phyloP scores from a whole-genome alignment of 331 rosid species.

The Dryas integrifolia region DNA sequence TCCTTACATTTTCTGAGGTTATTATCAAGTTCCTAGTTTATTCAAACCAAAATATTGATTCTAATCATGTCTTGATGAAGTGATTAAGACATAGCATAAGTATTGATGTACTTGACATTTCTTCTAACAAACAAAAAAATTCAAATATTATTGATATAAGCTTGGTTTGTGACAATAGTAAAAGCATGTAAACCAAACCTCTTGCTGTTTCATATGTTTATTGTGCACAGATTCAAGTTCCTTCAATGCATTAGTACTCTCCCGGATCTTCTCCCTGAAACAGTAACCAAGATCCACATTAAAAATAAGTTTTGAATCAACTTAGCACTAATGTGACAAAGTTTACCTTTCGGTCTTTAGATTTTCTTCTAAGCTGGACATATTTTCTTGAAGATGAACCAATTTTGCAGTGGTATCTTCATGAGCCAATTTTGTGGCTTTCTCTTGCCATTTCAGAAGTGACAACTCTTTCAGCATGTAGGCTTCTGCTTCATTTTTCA shows the following conservation, averaged over 20 bases:
- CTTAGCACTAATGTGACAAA: not conserved
- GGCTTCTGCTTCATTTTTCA: conserved; percentile 89
- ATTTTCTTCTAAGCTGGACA: conserved; percentile 63
- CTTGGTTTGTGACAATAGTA: not conserved
- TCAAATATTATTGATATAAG: not conserved
- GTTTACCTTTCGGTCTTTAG: conserved; percentile 67
- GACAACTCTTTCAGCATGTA: conserved; percentile 91
- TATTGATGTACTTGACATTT: not conserved
- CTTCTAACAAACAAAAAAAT: not conserved
- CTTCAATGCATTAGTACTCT: conserved; percentile 55
- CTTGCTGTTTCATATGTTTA: conserved; percentile 59
- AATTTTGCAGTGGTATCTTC: conserved; percentile 59
- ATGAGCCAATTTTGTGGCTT: conserved; percentile 71
- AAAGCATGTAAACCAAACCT: conserved; percentile 50
- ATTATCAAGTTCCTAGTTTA: conserved; percentile 66
- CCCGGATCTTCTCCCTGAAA: conserved; percentile 74
- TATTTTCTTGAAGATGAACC: conserved; percentile 47
- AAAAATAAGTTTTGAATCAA: conserved; percentile 4
- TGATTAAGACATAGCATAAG: not conserved
- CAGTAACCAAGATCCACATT: conserved; percentile 19
- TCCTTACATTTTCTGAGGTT: conserved; percentile 81
- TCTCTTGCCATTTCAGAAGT: conserved; percentile 88
- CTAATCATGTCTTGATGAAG: conserved; percentile 6
- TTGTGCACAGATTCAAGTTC: conserved; percentile 79
- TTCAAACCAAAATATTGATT: conserved; percentile 17